Percentiles rank a stretch among this genome's conserved stretches.
phyloP scores from a whole-genome alignment of 2,329 filamentous ascomycete species.

The Tolypocladium tundrense region DNA sequence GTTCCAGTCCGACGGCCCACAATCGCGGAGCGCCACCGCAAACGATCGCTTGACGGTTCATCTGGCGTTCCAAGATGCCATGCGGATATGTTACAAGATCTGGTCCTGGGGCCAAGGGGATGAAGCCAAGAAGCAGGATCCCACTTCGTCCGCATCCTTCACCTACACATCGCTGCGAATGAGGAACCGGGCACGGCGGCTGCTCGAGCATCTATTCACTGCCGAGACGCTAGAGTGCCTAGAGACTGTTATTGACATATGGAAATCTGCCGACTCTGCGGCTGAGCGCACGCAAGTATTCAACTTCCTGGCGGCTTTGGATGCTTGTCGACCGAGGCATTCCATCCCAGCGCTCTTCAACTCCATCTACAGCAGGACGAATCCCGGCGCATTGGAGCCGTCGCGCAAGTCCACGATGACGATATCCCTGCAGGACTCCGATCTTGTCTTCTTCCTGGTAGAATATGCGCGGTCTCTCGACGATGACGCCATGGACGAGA shows the following conservation, averaged over 20 bases:
- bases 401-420: conserved; percentile 80
- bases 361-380: conserved; percentile 88
- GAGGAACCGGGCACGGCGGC: conserved; percentile 76
- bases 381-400: conserved; percentile 68
- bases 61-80: conserved; percentile 92
- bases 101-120: conserved; percentile 82
- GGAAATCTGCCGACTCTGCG: conserved; percentile 47
- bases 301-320: conserved; percentile 79
- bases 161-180: conserved; percentile 83
- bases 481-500: conserved; percentile 96
- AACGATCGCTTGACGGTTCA: conserved; percentile 90
- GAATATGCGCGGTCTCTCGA: conserved; percentile 85
- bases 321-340: conserved; percentile 82
- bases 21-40: conserved; percentile 73
- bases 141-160: conserved; percentile 68
- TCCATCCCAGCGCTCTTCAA: conserved; percentile 93
- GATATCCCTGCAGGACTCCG: conserved; percentile 70
- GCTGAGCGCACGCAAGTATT: conserved; percentile 56
- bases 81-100: conserved; percentile 83
- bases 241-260: conserved; percentile 81
- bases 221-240: conserved; percentile 89
- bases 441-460: conserved; percentile 80
- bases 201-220: conserved; percentile 86
- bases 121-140: conserved; percentile 50
- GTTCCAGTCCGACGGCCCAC: conserved; percentile 67